Percentiles rank a stretch among this genome's conserved stretches.
Conservation (phyloP, 139 green algal genomes). For the Asterochloris sp. region DNA sequence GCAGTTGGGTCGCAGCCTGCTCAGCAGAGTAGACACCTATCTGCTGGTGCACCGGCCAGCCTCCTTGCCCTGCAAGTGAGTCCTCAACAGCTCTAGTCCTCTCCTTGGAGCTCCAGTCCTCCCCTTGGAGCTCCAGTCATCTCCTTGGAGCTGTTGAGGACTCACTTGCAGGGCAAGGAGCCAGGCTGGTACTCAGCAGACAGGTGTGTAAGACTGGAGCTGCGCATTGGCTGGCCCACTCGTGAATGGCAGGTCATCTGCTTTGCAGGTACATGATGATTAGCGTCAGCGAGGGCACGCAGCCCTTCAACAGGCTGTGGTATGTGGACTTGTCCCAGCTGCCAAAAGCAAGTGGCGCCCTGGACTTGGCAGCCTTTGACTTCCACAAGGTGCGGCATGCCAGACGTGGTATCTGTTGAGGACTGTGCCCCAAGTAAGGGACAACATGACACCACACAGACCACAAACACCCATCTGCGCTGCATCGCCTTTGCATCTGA, state of each 20-base stretch:
- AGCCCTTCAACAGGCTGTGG: conserved; percentile 78
- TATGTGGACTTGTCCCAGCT: conserved; percentile 57
- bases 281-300: conserved; percentile 65
- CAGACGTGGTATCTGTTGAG: too few relatives aligned
- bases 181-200: background rate
- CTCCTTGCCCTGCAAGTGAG: background rate
- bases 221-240: background rate
- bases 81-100: background rate
- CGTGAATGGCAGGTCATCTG: background rate
- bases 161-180: background rate
- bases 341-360: conserved; percentile 24
- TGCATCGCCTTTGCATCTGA: too few relatives aligned
- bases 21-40: background rate
- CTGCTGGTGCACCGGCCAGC: background rate
- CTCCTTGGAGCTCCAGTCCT: background rate
- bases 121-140: background rate
- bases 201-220: background rate
- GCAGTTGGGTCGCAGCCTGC: too few relatives aligned
- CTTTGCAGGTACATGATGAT: conserved; percentile 71
- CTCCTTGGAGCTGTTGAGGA: background rate
- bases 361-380: conserved; percentile 59
- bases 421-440: too few relatives aligned
- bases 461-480: too few relatives aligned
- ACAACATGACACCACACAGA: too few relatives aligned
- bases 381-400: conserved; percentile 33